A percentile compares a stretch with the other conserved stretches of the same genome.
phyloP scores from a whole-genome alignment of 2,329 filamentous ascomycete species.

The Ophiostoma triangulosporum region DNA sequence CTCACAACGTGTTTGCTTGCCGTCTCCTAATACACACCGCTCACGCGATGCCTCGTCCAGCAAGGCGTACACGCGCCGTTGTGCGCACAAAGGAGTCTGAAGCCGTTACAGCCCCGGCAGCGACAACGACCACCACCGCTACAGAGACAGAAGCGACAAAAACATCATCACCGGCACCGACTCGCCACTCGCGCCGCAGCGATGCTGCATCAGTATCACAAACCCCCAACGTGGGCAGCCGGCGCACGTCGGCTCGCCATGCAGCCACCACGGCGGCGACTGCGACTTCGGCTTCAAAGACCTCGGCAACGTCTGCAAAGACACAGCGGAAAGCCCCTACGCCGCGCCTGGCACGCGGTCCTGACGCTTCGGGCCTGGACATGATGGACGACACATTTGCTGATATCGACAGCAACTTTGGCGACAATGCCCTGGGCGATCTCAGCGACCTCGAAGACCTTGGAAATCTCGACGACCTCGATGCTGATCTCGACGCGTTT shows the following conservation, averaged over 20 bases:
- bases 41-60: conserved; percentile 15
- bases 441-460: conserved; percentile 9
- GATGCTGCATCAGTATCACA: conserved; percentile 3
- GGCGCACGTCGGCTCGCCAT: conserved; percentile 13
- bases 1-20: neutral
- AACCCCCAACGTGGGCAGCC: conserved; percentile 14
- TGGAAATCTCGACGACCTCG: conserved; percentile 17
- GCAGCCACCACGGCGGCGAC: conserved; percentile 8
- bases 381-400: conserved; percentile 33
- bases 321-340: conserved; percentile 8
- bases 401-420: conserved; percentile 24
- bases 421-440: conserved; percentile 19
- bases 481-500: conserved; percentile 15
- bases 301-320: conserved; percentile 13
- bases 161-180: conserved; percentile 16
- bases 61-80: conserved; percentile 11
- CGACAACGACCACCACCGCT: neutral
- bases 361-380: conserved; percentile 34
- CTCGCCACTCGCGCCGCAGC: conserved; percentile 9
- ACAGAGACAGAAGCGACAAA: conserved; percentile 6
- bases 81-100: conserved; percentile 6
- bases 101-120: neutral
- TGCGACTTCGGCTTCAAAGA: conserved; percentile 13
- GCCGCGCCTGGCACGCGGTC: conserved; percentile 15
- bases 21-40: neutral